Conservation (phyloP, 768 basidiomycete species). For the Pulveroboletus sp. region DNA sequence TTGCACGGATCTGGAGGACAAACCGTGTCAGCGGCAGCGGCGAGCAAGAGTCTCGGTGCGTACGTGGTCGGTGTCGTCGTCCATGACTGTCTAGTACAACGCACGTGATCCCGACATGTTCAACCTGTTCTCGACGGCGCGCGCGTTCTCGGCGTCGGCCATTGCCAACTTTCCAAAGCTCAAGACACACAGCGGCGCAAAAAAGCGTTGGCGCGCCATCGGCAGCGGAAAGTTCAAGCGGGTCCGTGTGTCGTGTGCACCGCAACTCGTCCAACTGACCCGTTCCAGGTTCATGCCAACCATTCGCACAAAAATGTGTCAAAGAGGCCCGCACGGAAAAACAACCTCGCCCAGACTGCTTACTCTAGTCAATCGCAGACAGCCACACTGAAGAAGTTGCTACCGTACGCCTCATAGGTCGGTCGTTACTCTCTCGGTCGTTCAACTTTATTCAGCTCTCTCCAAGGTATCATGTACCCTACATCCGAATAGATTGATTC, state of each 20-base stretch:
- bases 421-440: neutral
- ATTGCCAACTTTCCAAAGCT: constrained; percentile 65
- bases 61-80: constrained; percentile 83
- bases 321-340: constrained; percentile 65
- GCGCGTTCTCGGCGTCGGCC: constrained; percentile 61
- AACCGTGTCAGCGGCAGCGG: neutral
- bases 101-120: constrained; percentile 25
- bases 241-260: constrained; percentile 38
- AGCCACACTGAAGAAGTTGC: constrained; percentile 61
- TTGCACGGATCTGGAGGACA: constrained; percentile 73
- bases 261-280: constrained; percentile 1
- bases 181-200: constrained; percentile 77
- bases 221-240: constrained; percentile 75
- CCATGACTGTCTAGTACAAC: constrained; percentile 28
- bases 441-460: neutral
- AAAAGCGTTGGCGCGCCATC: constrained; percentile 76
- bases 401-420: constrained; percentile 61
- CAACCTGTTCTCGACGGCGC: constrained; percentile 25
- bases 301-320: constrained; percentile 71
- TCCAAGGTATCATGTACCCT: constrained; percentile 5
- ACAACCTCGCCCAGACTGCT: constrained; percentile 60
- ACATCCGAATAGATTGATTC: constrained; percentile 10
- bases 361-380: constrained; percentile 69
- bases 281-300: constrained; percentile 59
- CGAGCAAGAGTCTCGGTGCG: constrained; percentile 6